phyloP scores from a whole-genome alignment of 352 stramenopile genomes.

The Phytopythium montanum region DNA sequence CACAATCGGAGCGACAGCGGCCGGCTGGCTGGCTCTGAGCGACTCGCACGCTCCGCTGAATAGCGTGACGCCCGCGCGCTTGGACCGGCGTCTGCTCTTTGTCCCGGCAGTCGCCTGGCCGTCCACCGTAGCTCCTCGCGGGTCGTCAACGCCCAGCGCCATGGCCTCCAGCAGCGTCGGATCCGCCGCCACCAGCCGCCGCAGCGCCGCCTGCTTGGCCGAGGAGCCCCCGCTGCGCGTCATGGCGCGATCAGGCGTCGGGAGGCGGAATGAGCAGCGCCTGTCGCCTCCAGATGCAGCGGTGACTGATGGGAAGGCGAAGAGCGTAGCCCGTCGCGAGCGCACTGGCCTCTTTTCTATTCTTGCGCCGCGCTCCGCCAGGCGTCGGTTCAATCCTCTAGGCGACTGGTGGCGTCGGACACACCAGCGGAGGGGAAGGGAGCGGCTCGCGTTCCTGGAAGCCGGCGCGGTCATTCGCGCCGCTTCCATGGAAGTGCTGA shows the following conservation, averaged over 20 bases:
- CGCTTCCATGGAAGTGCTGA: constrained; percentile 6
- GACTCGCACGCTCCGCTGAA: background rate
- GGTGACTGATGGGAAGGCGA: background rate
- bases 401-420: too few relatives aligned
- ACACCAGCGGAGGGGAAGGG: background rate
- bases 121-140: background rate
- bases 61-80: background rate
- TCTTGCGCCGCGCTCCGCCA: background rate
- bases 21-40: background rate
- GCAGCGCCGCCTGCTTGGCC: constrained; percentile 40
- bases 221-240: constrained; percentile 24
- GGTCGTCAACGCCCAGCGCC: constrained; percentile 17
- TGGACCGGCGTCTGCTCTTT: background rate
- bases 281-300: background rate
- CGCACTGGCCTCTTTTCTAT: background rate
- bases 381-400: too few relatives aligned
- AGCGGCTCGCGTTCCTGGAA: background rate
- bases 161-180: constrained; percentile 37
- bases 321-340: background rate
- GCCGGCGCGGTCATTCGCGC: background rate
- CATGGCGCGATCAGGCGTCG: constrained; percentile 13
- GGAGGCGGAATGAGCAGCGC: background rate
- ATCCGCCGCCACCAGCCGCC: constrained; percentile 40
- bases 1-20: constrained; percentile 14
- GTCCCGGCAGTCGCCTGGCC: background rate